phyloP scores from a whole-genome alignment of 129 eudicot genomes.

The Centella asiatica region DNA sequence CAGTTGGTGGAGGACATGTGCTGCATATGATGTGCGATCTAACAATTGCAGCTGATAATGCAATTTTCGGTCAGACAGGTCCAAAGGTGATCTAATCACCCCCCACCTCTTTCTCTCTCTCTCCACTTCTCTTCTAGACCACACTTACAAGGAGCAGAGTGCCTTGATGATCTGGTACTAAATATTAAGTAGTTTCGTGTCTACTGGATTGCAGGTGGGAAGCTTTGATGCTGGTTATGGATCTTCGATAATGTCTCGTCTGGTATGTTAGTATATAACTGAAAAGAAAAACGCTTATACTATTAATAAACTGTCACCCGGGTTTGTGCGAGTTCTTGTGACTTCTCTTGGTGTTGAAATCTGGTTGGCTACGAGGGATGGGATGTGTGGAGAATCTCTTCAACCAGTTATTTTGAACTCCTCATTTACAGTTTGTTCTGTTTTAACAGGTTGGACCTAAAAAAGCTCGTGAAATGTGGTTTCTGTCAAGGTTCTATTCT shows the following conservation, averaged over 20 bases:
- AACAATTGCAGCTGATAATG: constrained; percentile 96
- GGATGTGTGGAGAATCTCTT: not conserved
- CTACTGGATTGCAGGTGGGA: constrained; percentile 63
- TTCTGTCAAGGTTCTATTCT: constrained; percentile 72
- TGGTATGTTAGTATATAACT: constrained; percentile 40
- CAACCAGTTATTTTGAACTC: not conserved
- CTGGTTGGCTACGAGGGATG: not conserved
- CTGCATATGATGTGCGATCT: constrained; percentile 97
- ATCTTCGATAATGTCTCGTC: constrained; percentile 88
- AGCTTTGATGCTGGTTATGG: constrained; percentile 99
- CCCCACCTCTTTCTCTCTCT: not conserved
- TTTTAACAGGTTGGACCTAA: constrained; percentile 80
- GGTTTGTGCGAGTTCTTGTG: no score
- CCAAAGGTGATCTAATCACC: constrained; percentile 56
- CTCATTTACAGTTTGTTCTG: not conserved
- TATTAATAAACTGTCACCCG: no score
- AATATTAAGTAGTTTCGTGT: not conserved
- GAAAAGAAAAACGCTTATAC: not conserved
- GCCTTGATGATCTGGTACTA: not conserved
- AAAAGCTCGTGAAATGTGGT: constrained; percentile 99
- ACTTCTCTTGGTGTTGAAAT: not conserved
- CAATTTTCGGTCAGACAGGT: constrained; percentile 95
- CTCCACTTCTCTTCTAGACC: not conserved
- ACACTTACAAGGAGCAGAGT: constrained; percentile 7
- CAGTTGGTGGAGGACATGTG: constrained; percentile 96